phyloP scores from a whole-genome alignment of 164 flowering plant genomes.

The Nelumbo lutea region DNA sequence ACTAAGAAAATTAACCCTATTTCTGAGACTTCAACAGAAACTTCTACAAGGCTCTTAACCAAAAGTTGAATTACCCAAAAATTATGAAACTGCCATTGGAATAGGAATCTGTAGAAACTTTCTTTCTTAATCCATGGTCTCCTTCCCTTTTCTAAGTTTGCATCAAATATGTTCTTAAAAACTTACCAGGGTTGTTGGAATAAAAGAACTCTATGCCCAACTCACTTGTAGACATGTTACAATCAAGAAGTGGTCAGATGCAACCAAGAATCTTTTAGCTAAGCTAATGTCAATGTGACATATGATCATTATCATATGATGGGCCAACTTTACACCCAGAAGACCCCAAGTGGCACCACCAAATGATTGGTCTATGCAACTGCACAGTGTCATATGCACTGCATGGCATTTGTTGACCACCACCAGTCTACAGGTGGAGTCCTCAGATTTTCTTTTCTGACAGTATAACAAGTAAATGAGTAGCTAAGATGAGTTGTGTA shows the following conservation, averaged over 20 bases:
- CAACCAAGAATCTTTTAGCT: not conserved
- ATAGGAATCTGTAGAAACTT: too few relatives aligned
- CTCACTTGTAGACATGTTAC: not conserved
- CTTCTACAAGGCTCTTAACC: too few relatives aligned
- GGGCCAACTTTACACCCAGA: not conserved
- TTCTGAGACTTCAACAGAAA: too few relatives aligned
- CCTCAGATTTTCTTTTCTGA: not conserved
- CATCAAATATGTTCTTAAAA: too few relatives aligned
- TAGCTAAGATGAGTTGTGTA: slow-evolving; percentile 17
- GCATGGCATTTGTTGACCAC: not conserved
- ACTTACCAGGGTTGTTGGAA: not conserved
- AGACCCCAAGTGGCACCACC: not conserved
- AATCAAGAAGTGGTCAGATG: not conserved
- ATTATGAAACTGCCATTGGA: too few relatives aligned
- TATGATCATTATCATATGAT: not conserved
- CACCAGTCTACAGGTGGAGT: not conserved
- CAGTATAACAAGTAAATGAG: slow-evolving; percentile 9
- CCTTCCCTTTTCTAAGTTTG: too few relatives aligned
- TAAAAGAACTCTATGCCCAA: not conserved
- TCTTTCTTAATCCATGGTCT: too few relatives aligned
- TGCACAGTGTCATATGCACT: not conserved
- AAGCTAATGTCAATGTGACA: not conserved
- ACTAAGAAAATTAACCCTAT: too few relatives aligned
- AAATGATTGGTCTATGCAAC: not conserved
- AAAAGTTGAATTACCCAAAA: too few relatives aligned